Evolutionary conservation across 1,284 basidiomycete species (phyloP).

Genomic region (Microstroma glucosiphilum): DNA sequence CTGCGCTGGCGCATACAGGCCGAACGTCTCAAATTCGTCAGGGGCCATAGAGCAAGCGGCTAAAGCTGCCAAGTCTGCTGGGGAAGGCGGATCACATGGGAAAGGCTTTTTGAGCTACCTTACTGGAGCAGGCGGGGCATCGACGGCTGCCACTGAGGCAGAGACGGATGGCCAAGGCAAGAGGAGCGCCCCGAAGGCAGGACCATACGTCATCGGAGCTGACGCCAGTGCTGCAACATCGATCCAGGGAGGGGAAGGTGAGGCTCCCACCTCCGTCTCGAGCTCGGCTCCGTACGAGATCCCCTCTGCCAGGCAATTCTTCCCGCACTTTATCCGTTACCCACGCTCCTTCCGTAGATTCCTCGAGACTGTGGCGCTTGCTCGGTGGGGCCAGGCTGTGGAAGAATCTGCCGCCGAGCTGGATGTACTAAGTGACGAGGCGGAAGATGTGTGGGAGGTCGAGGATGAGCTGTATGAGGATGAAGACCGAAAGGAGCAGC

Average conservation of each 20-base stretch:
- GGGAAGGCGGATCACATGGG: neutral
- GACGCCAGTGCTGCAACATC: slow-evolving; percentile 13
- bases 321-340: slow-evolving; percentile 90
- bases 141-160: neutral
- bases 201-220: slow-evolving; percentile 15
- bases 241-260: neutral
- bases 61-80: neutral
- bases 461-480: slow-evolving; percentile 52
- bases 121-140: slow-evolving; percentile 8
- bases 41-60: slow-evolving; percentile 18
- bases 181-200: slow-evolving; percentile 17
- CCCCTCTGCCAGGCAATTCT: slow-evolving; percentile 79
- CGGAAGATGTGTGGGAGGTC: slow-evolving; percentile 15
- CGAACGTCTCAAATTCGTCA: slow-evolving; percentile 11
- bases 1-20: slow-evolving; percentile 63
- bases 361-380: slow-evolving; percentile 75
- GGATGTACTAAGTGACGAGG: slow-evolving; percentile 5
- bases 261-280: neutral
- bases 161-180: too few species aligned
- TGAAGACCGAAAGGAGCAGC: slow-evolving; percentile 65
- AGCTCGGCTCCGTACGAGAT: slow-evolving; percentile 53
- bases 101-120: slow-evolving; percentile 2
- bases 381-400: slow-evolving; percentile 73
- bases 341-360: slow-evolving; percentile 75
- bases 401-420: slow-evolving; percentile 16